Evolutionary conservation across 208 protist species (phyloP).

Genomic region (Wallacemonas sp.): DNA sequence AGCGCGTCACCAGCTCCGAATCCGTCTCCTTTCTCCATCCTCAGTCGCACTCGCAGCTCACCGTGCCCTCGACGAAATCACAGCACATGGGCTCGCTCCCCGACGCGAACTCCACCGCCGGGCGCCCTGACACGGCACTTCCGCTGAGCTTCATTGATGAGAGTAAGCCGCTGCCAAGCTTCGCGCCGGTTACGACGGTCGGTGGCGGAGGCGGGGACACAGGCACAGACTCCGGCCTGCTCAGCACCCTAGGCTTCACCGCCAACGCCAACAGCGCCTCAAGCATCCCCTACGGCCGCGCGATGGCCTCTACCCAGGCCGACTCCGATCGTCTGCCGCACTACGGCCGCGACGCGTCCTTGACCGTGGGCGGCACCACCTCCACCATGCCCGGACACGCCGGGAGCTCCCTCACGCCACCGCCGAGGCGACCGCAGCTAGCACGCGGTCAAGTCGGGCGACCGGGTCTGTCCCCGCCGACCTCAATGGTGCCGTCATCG

Average conservation of each 20-base stretch:
- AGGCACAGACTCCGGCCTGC: background rate
- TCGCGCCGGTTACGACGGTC: background rate
- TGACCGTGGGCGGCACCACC: background rate
- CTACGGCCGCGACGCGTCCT: background rate
- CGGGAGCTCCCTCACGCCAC: too few species aligned
- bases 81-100: too few species aligned
- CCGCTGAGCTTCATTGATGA: conserved; percentile 5
- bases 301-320: conserved; percentile 1
- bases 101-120: background rate
- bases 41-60: background rate
- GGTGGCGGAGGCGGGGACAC: background rate
- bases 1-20: background rate
- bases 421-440: too few species aligned
- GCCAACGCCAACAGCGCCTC: conserved; percentile 6
- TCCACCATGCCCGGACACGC: background rate
- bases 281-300: background rate
- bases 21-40: background rate
- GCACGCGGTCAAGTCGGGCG: too few species aligned
- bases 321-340: conserved; percentile 2
- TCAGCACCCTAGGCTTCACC: conserved; percentile 6
- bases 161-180: conserved; percentile 8
- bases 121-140: conserved; percentile 6
- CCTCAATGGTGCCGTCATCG: too few species aligned
- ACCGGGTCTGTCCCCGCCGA: too few species aligned
- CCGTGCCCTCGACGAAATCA: background rate